Evolutionary conservation across 352 stramenopile species (phyloP).

Genomic region (Pythium diclinum): DNA sequence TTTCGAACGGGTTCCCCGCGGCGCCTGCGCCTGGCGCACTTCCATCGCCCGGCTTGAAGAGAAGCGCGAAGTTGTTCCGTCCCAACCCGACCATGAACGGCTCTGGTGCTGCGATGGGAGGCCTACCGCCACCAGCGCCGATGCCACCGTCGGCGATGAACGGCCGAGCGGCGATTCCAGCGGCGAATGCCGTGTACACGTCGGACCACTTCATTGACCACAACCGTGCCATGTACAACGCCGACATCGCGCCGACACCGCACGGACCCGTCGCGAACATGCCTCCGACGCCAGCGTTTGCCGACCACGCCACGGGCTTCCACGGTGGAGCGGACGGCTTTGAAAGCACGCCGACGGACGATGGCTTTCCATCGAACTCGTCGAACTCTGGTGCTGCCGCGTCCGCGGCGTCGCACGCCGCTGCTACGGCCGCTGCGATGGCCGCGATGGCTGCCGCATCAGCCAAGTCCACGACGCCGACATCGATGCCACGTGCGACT

Average conservation of each 20-base stretch:
- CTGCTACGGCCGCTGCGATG: constrained; percentile 28
- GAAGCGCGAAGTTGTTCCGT: constrained; percentile 31
- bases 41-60: constrained; percentile 23
- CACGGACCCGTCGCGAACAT: constrained; percentile 73
- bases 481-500: constrained; percentile 53
- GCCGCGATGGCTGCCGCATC: constrained; percentile 28
- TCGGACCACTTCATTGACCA: constrained; percentile 76
- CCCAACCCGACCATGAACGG: constrained; percentile 23
- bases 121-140: constrained; percentile 10
- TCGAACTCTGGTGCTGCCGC: constrained; percentile 28
- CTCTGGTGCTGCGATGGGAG: constrained; percentile 2
- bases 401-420: constrained; percentile 25
- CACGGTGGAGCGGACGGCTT: constrained; percentile 63
- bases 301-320: constrained; percentile 59
- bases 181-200: constrained; percentile 35
- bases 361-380: constrained; percentile 38
- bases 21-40: constrained; percentile 7
- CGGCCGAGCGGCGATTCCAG: constrained; percentile 11
- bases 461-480: constrained; percentile 49
- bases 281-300: constrained; percentile 79
- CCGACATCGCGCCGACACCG: constrained; percentile 72
- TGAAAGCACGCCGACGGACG: constrained; percentile 51
- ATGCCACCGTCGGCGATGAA: constrained; percentile 17
- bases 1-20: constrained; percentile 7
- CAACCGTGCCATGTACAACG: constrained; percentile 70